Conservation (phyloP, 1,284 basidiomycete species). For the Pseudozyma tsukubaensis region DNA sequence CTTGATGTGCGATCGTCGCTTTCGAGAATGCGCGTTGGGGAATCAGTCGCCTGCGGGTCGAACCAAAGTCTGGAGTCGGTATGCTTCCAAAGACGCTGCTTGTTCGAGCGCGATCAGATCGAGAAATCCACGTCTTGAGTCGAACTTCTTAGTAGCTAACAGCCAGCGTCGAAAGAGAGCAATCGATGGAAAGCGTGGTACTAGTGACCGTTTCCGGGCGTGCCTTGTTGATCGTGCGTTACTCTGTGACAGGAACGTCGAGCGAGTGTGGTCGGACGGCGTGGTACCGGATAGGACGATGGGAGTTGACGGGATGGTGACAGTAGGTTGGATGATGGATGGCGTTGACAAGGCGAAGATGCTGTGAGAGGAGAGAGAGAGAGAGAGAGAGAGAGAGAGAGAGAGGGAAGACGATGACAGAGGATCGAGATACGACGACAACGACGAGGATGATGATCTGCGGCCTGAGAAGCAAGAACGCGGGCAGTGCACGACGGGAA, state of each 20-base stretch:
- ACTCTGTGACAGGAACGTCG: too few species aligned
- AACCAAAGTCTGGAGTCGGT: too few species aligned
- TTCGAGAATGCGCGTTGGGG: too few species aligned
- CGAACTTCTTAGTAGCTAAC: not conserved
- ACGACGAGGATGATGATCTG: not conserved
- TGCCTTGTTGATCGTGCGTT: too few species aligned
- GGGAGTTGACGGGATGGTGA: not conserved
- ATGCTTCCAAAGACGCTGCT: too few species aligned
- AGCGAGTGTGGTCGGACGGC: not conserved
- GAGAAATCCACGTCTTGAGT: too few species aligned
- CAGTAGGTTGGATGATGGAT: not conserved
- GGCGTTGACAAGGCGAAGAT: not conserved
- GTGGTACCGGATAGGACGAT: not conserved
- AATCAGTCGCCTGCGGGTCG: too few species aligned
- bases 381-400: not conserved
- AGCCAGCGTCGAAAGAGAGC: not conserved
- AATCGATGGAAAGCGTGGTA: not conserved
- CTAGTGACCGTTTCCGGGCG: not conserved
- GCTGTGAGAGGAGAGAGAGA: not conserved
- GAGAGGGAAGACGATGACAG: not conserved
- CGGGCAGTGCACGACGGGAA: conserved; percentile 5
- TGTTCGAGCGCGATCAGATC: too few species aligned
- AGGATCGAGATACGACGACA: too few species aligned
- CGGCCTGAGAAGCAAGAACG: not conserved
- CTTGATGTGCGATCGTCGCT: too few species aligned